Evolutionary conservation across 1,139 yeast genomes (phyloP).

Genomic region (Kluyveromyces marxianus): DNA sequence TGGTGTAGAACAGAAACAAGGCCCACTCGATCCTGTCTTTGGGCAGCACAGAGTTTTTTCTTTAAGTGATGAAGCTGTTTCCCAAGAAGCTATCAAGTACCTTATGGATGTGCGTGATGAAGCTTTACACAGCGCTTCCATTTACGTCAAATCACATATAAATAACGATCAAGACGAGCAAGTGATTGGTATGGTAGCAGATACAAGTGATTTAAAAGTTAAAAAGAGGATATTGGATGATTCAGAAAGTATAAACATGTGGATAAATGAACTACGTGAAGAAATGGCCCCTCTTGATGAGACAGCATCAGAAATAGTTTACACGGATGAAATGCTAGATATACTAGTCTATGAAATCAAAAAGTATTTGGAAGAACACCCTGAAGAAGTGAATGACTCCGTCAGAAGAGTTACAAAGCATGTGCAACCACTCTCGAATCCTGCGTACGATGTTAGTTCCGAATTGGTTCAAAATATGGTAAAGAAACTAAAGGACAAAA

Average conservation of each 20-base stretch:
- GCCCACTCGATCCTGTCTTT: conserved; percentile 20
- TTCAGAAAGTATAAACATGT: neutral
- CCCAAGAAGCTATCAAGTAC: conserved; percentile 23
- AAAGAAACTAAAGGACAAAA: neutral
- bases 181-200: conserved; percentile 34
- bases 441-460: neutral
- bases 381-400: conserved; percentile 5
- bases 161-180: conserved; percentile 10
- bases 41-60: conserved; percentile 27
- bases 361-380: conserved; percentile 3
- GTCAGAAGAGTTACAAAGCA: conserved; percentile 2
- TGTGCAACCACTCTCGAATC: neutral
- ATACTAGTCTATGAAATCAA: conserved; percentile 3
- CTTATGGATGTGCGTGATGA: conserved; percentile 22
- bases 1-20: conserved; percentile 6
- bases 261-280: conserved; percentile 1
- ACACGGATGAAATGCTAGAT: conserved; percentile 3
- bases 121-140: conserved; percentile 19
- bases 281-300: conserved; percentile 5
- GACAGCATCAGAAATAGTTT: neutral
- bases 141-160: neutral
- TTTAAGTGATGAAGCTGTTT: conserved; percentile 18
- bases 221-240: conserved; percentile 8
- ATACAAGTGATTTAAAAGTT: conserved; percentile 37
- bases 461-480: neutral